Conservation (phyloP, 1,284 basidiomycete genomes). For the Marasmius fiardii region DNA sequence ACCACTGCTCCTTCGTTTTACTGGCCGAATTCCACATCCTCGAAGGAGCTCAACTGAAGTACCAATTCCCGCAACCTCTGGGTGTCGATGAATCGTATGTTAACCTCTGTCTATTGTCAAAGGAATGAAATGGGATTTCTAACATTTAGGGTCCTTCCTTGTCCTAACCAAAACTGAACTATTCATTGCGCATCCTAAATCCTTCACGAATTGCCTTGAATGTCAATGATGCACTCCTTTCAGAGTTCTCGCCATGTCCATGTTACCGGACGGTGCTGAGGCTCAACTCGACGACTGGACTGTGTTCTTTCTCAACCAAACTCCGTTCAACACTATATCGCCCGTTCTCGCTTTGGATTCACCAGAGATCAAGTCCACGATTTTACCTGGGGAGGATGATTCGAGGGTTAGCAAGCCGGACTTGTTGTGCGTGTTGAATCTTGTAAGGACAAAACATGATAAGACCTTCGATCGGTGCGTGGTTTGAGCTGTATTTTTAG, state of each 20-base stretch:
- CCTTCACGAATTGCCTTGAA: too few relatives aligned
- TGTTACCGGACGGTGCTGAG: constrained; percentile 98
- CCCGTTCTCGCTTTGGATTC: constrained; percentile 77
- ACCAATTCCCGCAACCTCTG: constrained; percentile 91
- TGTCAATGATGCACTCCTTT: not conserved
- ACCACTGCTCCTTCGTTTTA: constrained; percentile 89
- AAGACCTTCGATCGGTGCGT: constrained; percentile 79
- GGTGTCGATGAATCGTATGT: constrained; percentile 89
- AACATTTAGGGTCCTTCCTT: not conserved
- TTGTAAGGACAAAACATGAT: constrained; percentile 96
- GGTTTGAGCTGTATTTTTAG: constrained; percentile 7
- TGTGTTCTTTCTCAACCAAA: constrained; percentile 96
- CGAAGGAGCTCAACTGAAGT: constrained; percentile 85
- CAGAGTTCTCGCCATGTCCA: constrained; percentile 94
- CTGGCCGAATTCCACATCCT: constrained; percentile 96
- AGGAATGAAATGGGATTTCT: not conserved
- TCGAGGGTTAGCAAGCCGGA: constrained; percentile 44
- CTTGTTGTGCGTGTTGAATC: constrained; percentile 88
- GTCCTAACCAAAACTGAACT: too few relatives aligned
- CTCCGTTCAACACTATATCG: constrained; percentile 79
- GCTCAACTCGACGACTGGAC: constrained; percentile 96
- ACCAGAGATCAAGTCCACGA: constrained; percentile 41
- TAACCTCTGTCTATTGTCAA: not conserved
- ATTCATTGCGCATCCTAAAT: too few relatives aligned
- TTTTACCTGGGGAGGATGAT: constrained; percentile 36